Conservation (phyloP, 768 basidiomycete species). For the Termitomyces sp. region DNA sequence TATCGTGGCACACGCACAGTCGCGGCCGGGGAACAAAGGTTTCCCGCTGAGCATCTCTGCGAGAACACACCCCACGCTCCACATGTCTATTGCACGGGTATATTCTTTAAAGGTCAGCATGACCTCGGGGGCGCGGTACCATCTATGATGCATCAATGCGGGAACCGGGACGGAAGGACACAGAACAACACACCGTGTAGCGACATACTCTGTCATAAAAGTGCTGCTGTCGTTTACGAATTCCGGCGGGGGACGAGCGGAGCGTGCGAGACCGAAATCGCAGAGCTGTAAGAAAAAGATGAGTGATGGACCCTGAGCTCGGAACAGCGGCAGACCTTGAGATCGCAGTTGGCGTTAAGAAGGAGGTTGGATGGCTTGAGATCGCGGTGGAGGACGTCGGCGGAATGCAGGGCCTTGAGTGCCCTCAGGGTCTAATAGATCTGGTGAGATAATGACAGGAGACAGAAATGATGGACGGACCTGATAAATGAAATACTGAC, state of each 20-base stretch:
- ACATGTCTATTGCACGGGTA: constrained; percentile 83
- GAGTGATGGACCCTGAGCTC: not conserved
- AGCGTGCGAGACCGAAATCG: constrained; percentile 87
- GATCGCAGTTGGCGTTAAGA: constrained; percentile 94
- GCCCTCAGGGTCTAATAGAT: constrained; percentile 74
- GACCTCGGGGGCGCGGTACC: constrained; percentile 98
- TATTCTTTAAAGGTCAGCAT: constrained; percentile 99
- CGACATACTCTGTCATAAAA: constrained; percentile 93
- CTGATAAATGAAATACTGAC: constrained; percentile 98
- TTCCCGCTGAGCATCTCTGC: constrained; percentile 94
- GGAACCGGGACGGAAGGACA: not conserved
- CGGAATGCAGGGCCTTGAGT: constrained; percentile 91
- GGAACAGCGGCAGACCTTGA: constrained; percentile 60
- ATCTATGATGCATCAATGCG: constrained; percentile 44
- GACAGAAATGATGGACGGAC: constrained; percentile 32
- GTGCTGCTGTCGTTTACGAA: constrained; percentile 74
- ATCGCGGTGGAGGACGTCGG: constrained; percentile 93
- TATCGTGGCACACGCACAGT: constrained; percentile 57
- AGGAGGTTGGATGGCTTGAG: constrained; percentile 95
- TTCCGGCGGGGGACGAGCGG: constrained; percentile 70
- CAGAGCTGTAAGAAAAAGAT: constrained; percentile 49
- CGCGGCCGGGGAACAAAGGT: constrained; percentile 92
- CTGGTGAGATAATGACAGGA: not conserved
- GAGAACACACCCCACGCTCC: constrained; percentile 83
- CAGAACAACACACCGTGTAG: constrained; percentile 63